Evolutionary conservation across 148 eudicot genomes (phyloP), one percentile per base, ranked within the genome.

Genomic region (Spergularia bocconei): DNA sequence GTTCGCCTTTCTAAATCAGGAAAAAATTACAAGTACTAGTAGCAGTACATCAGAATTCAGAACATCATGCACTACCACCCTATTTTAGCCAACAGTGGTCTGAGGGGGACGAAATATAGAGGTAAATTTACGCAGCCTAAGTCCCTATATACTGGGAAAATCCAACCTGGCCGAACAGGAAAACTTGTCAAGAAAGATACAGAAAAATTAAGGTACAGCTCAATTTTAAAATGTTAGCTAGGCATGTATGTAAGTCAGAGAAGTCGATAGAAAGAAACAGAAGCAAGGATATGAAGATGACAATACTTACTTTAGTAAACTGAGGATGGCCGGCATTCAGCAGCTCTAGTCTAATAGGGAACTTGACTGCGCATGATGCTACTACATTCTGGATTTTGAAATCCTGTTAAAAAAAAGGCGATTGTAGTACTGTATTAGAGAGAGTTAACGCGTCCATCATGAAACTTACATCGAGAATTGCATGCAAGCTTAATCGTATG

Each of bases 321-420:
- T 91, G 91, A 48, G 88, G 82, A 66, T 89, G 97, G 50, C 90
- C 73, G 52, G 75, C 81, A 2, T 87, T 90, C 71, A 91, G 86
- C 36, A 88, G 87, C 87, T 91, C 97, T 50, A 91, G 86, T 79
- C 90, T 85, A 47, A 91, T 89, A 17, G 93, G 91, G 69, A 91
- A 91, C 77, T 89, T 86, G 13, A 91, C 93, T 78, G 87, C 92
- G 79, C 92, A 88, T 8, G 94, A 92, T 15, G 86, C 89, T 39
- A 92, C 94, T 25, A 92, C 86, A 79, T 91, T 91, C 75, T 89
- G 93, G 66, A 91, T 86, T 82, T 89, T 89, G 81, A 91, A 91
- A 80, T 91, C 88, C 96, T 91, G 76, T 51, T 71, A 75, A 57
- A 39, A 21, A 33, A 44, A 5, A 44, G 1, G 48, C 48, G 4